These are phyloP conservation scores for Neurospora terricola DNA, from an alignment of 495 filamentous ascomycete species.

Conservation along the genomic window DNA sequence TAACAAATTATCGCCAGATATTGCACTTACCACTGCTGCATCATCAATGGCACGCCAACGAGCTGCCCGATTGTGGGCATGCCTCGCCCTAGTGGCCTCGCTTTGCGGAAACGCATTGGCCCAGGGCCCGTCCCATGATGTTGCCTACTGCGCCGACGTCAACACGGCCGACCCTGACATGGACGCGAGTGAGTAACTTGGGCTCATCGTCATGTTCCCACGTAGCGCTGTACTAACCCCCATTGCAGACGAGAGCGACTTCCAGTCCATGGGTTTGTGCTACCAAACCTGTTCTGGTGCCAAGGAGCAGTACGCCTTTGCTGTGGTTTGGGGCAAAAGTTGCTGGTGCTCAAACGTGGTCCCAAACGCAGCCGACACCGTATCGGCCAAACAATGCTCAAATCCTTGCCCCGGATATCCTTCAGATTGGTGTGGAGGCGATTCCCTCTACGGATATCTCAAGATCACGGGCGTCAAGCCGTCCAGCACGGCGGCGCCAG, in stretches of 20 bases:
- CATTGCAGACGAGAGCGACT: conserved; percentile 28
- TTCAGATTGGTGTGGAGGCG: conserved; percentile 30
- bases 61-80: conserved; percentile 13
- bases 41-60: conserved; percentile 15
- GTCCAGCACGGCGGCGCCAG: conserved; percentile 19
- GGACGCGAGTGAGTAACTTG: conserved; percentile 1
- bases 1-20: neutral
- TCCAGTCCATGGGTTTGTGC: conserved; percentile 38
- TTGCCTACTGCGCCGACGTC: conserved; percentile 31
- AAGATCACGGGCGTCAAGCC: conserved; percentile 12
- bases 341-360: conserved; percentile 38
- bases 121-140: conserved; percentile 18
- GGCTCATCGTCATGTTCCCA: neutral
- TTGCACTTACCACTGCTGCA: neutral
- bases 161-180: conserved; percentile 24
- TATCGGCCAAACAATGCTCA: conserved; percentile 23
- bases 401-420: conserved; percentile 32
- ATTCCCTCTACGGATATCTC: conserved; percentile 32
- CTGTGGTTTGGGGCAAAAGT: conserved; percentile 25
- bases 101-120: conserved; percentile 4
- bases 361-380: conserved; percentile 22
- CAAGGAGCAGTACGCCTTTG: conserved; percentile 21
- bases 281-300: conserved; percentile 22
- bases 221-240: conserved; percentile 1
- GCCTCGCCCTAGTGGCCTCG: conserved; percentile 7